Conservation (phyloP, 345 rosid genomes). For the Pelargonium nanum region DNA sequence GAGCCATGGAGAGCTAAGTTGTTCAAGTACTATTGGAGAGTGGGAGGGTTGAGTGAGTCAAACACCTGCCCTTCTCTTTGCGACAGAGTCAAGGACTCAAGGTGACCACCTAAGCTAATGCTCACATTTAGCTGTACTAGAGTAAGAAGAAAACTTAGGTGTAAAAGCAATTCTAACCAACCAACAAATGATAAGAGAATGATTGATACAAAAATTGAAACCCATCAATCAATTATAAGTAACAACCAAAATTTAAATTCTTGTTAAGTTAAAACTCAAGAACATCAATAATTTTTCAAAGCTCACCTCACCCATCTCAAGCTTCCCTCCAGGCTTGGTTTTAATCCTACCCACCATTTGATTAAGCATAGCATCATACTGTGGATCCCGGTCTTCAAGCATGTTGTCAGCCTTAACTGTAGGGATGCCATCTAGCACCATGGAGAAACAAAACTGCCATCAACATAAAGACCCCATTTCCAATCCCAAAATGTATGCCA, state of each 20-base stretch:
- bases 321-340: constrained; percentile 76
- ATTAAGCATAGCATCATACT: constrained; percentile 69
- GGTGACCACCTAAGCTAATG: too few relatives aligned
- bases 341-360: constrained; percentile 84
- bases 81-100: too few relatives aligned
- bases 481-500: not conserved
- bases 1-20: too few relatives aligned
- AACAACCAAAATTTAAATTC: not conserved
- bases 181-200: not conserved
- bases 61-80: too few relatives aligned
- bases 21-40: too few relatives aligned
- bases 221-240: not conserved
- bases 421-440: constrained; percentile 29
- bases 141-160: too few relatives aligned
- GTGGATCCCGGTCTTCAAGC: constrained; percentile 60
- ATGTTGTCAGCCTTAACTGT: constrained; percentile 32
- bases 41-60: too few relatives aligned
- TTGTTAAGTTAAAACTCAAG: not conserved
- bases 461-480: not conserved
- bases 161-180: not conserved
- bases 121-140: too few relatives aligned
- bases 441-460: not conserved
- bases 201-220: not conserved
- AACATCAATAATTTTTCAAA: not conserved
- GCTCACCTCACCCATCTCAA: constrained; percentile 87